Percentiles rank a stretch among this genome's conserved stretches.
Conservation (phyloP, 495 filamentous ascomycete genomes). For the Pyronema omphalodes region DNA sequence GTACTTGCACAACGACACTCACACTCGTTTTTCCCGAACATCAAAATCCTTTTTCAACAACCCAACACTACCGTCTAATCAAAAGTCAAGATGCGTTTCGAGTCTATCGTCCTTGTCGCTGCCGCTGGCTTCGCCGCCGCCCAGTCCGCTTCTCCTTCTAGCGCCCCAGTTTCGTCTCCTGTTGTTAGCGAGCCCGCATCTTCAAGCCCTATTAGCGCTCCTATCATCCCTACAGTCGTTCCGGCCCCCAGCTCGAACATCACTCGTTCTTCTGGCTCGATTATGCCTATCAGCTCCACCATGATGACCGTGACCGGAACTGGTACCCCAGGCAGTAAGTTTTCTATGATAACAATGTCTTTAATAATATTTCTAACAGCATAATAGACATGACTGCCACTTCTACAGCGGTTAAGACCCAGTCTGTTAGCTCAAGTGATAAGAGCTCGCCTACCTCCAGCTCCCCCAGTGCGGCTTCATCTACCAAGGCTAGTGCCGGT, state of each 20-base stretch:
- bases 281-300: neutral
- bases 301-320: neutral
- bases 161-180: neutral
- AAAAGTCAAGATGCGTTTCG: slow-evolving; percentile 5
- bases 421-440: neutral
- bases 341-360: neutral
- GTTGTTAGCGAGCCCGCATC: too few species aligned
- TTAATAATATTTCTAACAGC: neutral
- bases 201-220: too few species aligned
- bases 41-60: neutral
- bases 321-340: neutral
- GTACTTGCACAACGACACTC: neutral
- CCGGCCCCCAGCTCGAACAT: neutral
- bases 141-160: neutral
- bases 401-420: neutral
- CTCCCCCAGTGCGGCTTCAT: neutral
- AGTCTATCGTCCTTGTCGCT: neutral
- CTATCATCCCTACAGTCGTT: too few species aligned
- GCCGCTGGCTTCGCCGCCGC: slow-evolving; percentile 1
- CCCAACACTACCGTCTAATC: neutral
- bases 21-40: slow-evolving; percentile 2
- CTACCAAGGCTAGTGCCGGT: neutral
- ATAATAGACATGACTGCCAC: neutral
- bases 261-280: neutral
- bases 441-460: neutral